Percentiles rank a stretch among this genome's conserved stretches.
These are phyloP conservation scores for Pythium dissotocum DNA, from an alignment of 352 stramenopile species.

Conservation along the genomic window DNA sequence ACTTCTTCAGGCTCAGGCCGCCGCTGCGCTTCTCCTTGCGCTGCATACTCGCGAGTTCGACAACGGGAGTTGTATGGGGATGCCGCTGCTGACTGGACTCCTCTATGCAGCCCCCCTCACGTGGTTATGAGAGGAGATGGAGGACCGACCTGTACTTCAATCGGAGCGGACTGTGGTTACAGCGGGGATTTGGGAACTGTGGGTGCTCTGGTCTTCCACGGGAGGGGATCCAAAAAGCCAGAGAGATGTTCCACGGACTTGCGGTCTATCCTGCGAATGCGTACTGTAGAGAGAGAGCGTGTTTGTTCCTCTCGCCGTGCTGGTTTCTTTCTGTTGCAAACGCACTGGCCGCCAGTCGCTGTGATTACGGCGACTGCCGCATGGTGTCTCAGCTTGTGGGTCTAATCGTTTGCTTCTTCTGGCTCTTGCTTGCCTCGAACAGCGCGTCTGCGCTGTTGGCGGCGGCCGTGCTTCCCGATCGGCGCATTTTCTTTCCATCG, in stretches of 20 bases:
- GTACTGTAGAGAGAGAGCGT: not conserved
- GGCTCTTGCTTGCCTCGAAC: conserved; percentile 3
- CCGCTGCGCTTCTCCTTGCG: conserved; percentile 28
- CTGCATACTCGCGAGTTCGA: not conserved
- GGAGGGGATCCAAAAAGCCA: not conserved
- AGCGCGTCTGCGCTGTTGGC: not conserved
- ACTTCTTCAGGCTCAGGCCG: conserved; percentile 24
- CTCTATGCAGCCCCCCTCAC: not conserved
- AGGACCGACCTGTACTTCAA: not conserved
- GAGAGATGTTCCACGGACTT: not conserved
- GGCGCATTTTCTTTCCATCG: conserved; percentile 20
- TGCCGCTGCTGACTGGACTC: not conserved
- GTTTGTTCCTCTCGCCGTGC: not conserved
- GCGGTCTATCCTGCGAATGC: not conserved
- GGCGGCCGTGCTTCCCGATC: not conserved
- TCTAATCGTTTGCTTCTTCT: not conserved
- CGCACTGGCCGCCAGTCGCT: not conserved
- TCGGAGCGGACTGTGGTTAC: not conserved
- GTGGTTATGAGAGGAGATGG: not conserved
- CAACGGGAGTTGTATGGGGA: not conserved
- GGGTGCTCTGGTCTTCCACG: not conserved
- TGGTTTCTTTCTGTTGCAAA: conserved; percentile 3
- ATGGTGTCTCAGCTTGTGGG: not conserved
- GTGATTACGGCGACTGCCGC: not conserved
- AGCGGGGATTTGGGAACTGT: conserved; percentile 1